A percentile compares a stretch with the other conserved stretches of the same genome.
Evolutionary conservation across 495 filamentous ascomycete genomes (phyloP).

Genomic region (Penicillium malachiteum): DNA sequence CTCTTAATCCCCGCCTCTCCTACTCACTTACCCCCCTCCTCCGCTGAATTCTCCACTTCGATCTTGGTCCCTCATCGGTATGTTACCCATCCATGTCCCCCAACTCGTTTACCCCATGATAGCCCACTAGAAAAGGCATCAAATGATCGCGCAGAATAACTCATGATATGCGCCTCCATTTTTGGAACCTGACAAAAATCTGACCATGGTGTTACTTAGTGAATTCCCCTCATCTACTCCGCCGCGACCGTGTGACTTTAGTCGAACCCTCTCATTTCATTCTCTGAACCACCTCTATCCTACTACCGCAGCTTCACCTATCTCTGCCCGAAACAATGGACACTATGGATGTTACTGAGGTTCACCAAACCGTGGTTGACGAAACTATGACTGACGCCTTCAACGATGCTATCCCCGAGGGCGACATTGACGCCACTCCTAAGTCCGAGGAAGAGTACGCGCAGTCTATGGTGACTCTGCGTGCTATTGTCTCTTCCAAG

Average conservation of each 20-base stretch:
- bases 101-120: background rate
- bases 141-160: slow-evolving; percentile 1
- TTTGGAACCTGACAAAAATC: background rate
- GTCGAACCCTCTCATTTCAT: slow-evolving; percentile 6
- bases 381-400: slow-evolving; percentile 50
- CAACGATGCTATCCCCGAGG: slow-evolving; percentile 50
- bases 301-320: slow-evolving; percentile 4
- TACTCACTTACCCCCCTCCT: slow-evolving; percentile 21
- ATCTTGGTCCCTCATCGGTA: slow-evolving; percentile 23
- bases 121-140: background rate
- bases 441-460: slow-evolving; percentile 97
- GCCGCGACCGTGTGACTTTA: slow-evolving; percentile 23
- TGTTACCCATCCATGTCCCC: slow-evolving; percentile 7
- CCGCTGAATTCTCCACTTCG: slow-evolving; percentile 31
- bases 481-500: slow-evolving; percentile 97
- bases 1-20: slow-evolving; percentile 14
- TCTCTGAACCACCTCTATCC: slow-evolving; percentile 1
- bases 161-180: slow-evolving; percentile 3
- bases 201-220: slow-evolving; percentile 12
- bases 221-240: slow-evolving; percentile 15
- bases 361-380: slow-evolving; percentile 45
- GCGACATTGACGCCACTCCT: slow-evolving; percentile 67
- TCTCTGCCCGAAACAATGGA: slow-evolving; percentile 6
- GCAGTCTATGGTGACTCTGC: slow-evolving; percentile 82
- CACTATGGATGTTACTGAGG: slow-evolving; percentile 49